phyloP scores from a whole-genome alignment of 352 stramenopile genomes.

The Pythium dissotocum region DNA sequence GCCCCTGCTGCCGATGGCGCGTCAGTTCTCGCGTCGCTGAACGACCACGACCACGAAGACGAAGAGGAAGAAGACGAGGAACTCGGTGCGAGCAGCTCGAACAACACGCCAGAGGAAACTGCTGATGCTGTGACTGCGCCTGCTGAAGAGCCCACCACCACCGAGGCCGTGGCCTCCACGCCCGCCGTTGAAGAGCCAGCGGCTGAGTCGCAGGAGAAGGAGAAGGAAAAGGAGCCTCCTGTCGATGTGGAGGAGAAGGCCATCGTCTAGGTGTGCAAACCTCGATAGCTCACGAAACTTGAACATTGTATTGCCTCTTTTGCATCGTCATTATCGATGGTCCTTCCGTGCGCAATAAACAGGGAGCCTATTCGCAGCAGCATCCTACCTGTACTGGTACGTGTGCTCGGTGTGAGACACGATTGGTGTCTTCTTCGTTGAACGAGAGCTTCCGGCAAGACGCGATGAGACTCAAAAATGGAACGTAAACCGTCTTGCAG shows the following conservation, averaged over 20 bases:
- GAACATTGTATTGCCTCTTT: not conserved
- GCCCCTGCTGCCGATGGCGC: not conserved
- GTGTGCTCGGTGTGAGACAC: too few relatives aligned
- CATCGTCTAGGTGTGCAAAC: not conserved
- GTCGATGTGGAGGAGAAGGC: constrained; percentile 3
- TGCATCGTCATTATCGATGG: not conserved
- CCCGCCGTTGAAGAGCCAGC: not conserved
- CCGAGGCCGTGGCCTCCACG: not conserved
- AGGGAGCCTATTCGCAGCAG: too few relatives aligned
- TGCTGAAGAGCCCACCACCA: not conserved
- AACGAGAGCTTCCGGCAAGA: too few relatives aligned
- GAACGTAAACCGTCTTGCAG: too few relatives aligned
- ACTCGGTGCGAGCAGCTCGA: constrained; percentile 16
- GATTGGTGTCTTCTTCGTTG: too few relatives aligned
- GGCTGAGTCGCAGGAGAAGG: not conserved
- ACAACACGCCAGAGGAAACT: constrained; percentile 1
- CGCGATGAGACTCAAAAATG: too few relatives aligned
- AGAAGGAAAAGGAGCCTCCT: not conserved
- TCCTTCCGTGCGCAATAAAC: too few relatives aligned
- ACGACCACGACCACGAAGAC: not conserved
- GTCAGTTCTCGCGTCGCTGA: not conserved
- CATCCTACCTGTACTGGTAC: too few relatives aligned
- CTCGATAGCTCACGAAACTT: not conserved
- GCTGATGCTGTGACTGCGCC: not conserved
- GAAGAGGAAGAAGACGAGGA: constrained; percentile 26